A percentile compares a stretch with the other conserved stretches of the same genome.
Conservation (phyloP, 257 asterid genomes). For the Solanum chmielewskii region DNA sequence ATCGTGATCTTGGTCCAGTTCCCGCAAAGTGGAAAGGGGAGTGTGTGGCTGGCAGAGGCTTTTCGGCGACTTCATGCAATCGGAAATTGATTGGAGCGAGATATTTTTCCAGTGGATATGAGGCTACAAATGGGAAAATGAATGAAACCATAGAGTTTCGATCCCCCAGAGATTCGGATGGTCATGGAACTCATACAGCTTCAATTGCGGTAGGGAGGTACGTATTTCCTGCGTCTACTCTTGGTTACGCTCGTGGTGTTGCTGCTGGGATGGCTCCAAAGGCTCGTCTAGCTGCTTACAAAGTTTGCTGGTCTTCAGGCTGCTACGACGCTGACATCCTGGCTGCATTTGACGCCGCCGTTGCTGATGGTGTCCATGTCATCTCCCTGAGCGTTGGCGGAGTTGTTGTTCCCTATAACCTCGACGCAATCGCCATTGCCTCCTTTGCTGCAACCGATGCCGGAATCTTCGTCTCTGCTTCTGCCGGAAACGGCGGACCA, state of each 20-base stretch:
- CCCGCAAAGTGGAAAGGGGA: slow-evolving; percentile 74
- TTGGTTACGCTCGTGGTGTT: slow-evolving; percentile 80
- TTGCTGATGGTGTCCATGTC: slow-evolving; percentile 80
- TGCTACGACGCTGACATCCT: slow-evolving; percentile 86
- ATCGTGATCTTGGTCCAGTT: slow-evolving; percentile 47
- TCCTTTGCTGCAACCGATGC: slow-evolving; percentile 65
- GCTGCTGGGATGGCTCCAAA: slow-evolving; percentile 98
- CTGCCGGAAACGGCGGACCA: slow-evolving; percentile 92
- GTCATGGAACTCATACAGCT: slow-evolving; percentile 98
- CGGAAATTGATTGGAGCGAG: slow-evolving; percentile 81
- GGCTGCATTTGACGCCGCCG: slow-evolving; percentile 83
- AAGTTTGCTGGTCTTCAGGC: slow-evolving; percentile 81
- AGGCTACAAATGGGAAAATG: slow-evolving; percentile 68
- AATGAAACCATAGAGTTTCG: slow-evolving; percentile 56
- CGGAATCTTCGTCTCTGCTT: slow-evolving; percentile 73
- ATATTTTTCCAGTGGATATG: slow-evolving; percentile 51
- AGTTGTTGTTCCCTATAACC: slow-evolving; percentile 68
- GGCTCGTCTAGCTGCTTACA: slow-evolving; percentile 79
- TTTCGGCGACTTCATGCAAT: slow-evolving; percentile 51
- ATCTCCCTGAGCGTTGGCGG: slow-evolving; percentile 85
- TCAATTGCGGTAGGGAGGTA: slow-evolving; percentile 90
- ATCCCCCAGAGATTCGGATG: slow-evolving; percentile 79
- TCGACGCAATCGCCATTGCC: slow-evolving; percentile 74
- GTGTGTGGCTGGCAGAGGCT: slow-evolving; percentile 40
- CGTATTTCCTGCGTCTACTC: slow-evolving; percentile 68